Evolutionary conservation across 192 early-diverging fungal species (phyloP).

Genomic region (Coemansia sp.): DNA sequence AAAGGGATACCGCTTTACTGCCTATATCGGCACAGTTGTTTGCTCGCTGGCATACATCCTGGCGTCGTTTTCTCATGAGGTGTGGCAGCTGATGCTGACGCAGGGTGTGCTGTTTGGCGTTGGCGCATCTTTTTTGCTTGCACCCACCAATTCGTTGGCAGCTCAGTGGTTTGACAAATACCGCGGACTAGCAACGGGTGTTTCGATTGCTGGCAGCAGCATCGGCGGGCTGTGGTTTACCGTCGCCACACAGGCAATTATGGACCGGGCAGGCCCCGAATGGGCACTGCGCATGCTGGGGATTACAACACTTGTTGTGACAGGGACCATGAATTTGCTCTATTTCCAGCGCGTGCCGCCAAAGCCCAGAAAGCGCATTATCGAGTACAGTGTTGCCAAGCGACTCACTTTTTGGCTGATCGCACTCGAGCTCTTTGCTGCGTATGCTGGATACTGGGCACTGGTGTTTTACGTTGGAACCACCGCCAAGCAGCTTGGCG

Average conservation of each 20-base stretch:
- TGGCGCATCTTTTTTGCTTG: constrained; percentile 62
- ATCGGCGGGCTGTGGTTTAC: constrained; percentile 69
- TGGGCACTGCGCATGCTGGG: constrained; percentile 73
- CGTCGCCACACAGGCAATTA: constrained; percentile 56
- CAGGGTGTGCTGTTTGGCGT: constrained; percentile 76
- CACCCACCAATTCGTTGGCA: constrained; percentile 63
- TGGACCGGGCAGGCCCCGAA: constrained; percentile 56
- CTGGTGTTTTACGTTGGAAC: constrained; percentile 37
- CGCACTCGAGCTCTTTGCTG: constrained; percentile 15
- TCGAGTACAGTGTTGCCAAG: constrained; percentile 17
- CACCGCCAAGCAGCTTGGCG: constrained; percentile 20
- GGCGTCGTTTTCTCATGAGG: constrained; percentile 36
- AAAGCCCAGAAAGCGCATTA: constrained; percentile 40
- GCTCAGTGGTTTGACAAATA: constrained; percentile 69
- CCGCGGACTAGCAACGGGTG: constrained; percentile 67
- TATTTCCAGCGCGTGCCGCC: constrained; percentile 39
- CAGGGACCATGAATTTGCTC: constrained; percentile 30
- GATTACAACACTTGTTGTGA: constrained; percentile 43
- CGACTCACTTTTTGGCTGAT: constrained; percentile 31
- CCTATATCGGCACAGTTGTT: constrained; percentile 29
- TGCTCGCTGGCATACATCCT: constrained; percentile 29
- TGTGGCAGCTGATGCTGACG: constrained; percentile 74
- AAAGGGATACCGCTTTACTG: constrained; percentile 18
- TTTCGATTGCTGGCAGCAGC: constrained; percentile 73
- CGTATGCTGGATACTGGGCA: constrained; percentile 47